A percentile compares a stretch with the other conserved stretches of the same genome.
These are phyloP conservation scores for Penicillium paradoxum DNA, from an alignment of 495 filamentous ascomycete genomes.

Conservation along the genomic window DNA sequence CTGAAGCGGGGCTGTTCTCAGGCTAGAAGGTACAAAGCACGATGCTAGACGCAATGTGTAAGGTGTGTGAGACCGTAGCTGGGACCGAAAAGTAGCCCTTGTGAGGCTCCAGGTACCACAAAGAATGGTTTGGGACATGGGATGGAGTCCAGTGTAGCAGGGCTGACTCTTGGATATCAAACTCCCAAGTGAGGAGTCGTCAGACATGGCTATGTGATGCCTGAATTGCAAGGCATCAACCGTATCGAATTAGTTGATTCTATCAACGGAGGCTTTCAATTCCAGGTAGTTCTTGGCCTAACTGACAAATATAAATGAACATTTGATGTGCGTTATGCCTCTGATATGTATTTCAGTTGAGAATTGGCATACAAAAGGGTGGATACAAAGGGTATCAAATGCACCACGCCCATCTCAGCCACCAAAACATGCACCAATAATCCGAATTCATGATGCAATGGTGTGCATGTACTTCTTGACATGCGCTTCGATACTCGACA, in stretches of 20 bases:
- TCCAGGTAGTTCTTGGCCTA: not conserved
- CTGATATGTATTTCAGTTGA: constrained; percentile 16
- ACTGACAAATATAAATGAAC: not conserved
- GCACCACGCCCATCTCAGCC: not conserved
- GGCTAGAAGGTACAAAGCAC: not conserved
- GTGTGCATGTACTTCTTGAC: constrained; percentile 25
- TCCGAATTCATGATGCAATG: not conserved
- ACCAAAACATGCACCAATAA: not conserved
- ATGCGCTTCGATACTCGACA: constrained; percentile 35
- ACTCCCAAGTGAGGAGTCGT: constrained; percentile 2
- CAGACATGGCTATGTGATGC: not conserved
- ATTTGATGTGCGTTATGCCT: not conserved
- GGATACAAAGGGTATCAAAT: constrained; percentile 24
- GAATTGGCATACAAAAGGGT: constrained; percentile 17
- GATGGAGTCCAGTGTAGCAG: not conserved
- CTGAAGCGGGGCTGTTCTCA: not conserved
- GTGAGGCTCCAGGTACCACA: not conserved
- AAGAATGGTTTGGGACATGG: not conserved
- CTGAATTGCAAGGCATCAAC: constrained; percentile 3
- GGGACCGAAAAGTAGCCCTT: not conserved
- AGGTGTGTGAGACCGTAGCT: not conserved
- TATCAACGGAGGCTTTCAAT: no score
- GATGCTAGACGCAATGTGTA: not conserved
- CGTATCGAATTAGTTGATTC: not conserved
- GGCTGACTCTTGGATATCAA: not conserved